Evolutionary conservation across 2,329 filamentous ascomycete genomes (phyloP), one percentile per base, ranked within the genome.

Genomic region (Mycogone perniciosa): DNA sequence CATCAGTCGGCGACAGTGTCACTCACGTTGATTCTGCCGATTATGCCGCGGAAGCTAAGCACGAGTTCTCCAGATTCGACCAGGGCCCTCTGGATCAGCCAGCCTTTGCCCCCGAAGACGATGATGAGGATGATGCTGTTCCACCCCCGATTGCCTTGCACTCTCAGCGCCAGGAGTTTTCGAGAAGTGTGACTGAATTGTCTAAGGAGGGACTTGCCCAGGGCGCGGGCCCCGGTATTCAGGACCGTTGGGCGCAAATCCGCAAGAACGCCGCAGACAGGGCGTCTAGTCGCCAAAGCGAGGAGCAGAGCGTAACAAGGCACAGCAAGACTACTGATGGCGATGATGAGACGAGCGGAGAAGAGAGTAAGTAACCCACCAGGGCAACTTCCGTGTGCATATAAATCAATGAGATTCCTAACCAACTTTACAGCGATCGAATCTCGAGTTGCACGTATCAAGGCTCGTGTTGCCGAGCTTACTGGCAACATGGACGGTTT

Each of bases 211-310:
- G 65, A 56, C 66, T 63, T 55, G 67, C 56, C 52, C 64, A 60
- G 46, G 67, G 55, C 48, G 64, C 66, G 27, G 49, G 66, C 44
- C 64, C 66, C 20, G 62, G 67, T 35, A 67, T 71, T 2, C 68
- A 86, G 57, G 91, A 96, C 64, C 84, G 92, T 49, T 99, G 93
- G 93, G 92, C 92, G 1, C 89, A 95, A 69, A 96, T 97, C 59
- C 83, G 91, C 58, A 92, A 91, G 76, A 96, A 96, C 62, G 93
- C 93, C 8, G 90, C 90, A 4, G 86, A 93, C 55, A 81, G 90
- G 53, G 88, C 87, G 34, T 75, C 81, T 6, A 77, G 76, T 48
- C 77, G 82, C 54, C 75, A 81, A 40, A 82, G 80, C 48, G 86
- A 89, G 58, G 83, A 88, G 60, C 79, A 83, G 56, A 73, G 72